These are phyloP conservation scores for Gnetum montanum DNA, from an alignment of 75 land plant species.

Conservation along the genomic window DNA sequence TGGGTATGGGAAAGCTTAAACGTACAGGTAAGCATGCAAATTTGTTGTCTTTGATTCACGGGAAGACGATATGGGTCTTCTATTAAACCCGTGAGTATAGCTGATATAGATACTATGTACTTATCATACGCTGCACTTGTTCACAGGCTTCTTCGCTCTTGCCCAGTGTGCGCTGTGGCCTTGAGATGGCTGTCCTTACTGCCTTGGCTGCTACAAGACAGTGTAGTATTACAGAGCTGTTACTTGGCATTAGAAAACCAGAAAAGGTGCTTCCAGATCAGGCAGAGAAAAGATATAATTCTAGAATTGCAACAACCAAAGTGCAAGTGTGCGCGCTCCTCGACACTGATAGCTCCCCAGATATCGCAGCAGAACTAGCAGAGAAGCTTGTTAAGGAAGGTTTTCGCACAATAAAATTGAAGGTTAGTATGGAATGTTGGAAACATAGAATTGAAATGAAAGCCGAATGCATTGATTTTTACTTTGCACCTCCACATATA, in stretches of 20 bases:
- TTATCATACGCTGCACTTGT: too few species aligned
- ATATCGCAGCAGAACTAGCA: constrained; percentile 53
- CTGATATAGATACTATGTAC: too few species aligned
- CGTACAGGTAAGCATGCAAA: constrained; percentile 58
- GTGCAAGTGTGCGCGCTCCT: constrained; percentile 78
- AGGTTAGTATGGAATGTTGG: constrained; percentile 39
- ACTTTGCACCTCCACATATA: too few species aligned
- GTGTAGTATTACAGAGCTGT: constrained; percentile 34
- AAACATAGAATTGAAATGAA: too few species aligned
- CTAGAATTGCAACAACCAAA: constrained; percentile 2
- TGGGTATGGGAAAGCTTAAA: constrained; percentile 66
- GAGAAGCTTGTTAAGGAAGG: constrained; percentile 62
- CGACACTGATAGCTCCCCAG: constrained; percentile 54
- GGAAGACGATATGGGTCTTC: too few species aligned
- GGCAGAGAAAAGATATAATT: neutral
- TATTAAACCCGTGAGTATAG: too few species aligned
- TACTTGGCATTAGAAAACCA: constrained; percentile 14
- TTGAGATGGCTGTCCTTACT: constrained; percentile 89
- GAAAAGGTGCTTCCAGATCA: constrained; percentile 1
- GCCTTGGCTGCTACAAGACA: constrained; percentile 57
- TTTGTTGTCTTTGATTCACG: too few species aligned
- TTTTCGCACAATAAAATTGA: constrained; percentile 73
- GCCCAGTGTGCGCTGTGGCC: constrained; percentile 97
- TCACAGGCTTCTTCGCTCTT: constrained; percentile 57
- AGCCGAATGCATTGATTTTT: neutral